These are phyloP conservation scores for Aspergillus clavatus DNA, from an alignment of 2,329 filamentous ascomycete genomes.

Conservation along the genomic window DNA sequence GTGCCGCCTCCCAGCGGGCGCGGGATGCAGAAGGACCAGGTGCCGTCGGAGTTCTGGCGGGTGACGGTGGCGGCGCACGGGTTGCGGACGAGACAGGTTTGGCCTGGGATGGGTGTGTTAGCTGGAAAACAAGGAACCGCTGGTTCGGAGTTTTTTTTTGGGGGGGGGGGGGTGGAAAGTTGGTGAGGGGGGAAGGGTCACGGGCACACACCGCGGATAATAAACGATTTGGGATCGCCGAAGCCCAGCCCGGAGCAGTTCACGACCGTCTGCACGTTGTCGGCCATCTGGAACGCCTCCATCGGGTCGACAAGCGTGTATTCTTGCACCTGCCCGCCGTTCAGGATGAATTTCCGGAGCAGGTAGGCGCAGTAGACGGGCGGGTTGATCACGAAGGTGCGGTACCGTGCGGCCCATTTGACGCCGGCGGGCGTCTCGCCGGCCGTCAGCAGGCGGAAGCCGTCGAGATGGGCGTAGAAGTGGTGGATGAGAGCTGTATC, in stretches of 20 bases:
- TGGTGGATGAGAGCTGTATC: conserved; percentile 22
- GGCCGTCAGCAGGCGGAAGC: conserved; percentile 28
- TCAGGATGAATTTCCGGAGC: conserved; percentile 37
- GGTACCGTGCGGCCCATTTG: conserved; percentile 40
- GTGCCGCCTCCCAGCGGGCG: conserved; percentile 60
- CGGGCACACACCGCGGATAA: conserved; percentile 36
- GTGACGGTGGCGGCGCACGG: conserved; percentile 49
- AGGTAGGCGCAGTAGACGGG: conserved; percentile 42
- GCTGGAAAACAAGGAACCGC: not conserved
- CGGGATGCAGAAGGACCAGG: conserved; percentile 60
- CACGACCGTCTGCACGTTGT: conserved; percentile 35
- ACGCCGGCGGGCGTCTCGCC: conserved; percentile 32
- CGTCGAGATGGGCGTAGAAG: conserved; percentile 31
- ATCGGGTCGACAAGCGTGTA: conserved; percentile 25
- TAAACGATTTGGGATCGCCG: conserved; percentile 38
- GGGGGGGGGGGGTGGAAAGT: no score
- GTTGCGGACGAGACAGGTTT: conserved; percentile 47
- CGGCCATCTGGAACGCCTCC: conserved; percentile 37
- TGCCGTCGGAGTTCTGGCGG: conserved; percentile 58
- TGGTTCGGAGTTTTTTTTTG: no score
- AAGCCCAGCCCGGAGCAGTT: conserved; percentile 46
- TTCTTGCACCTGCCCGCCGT: conserved; percentile 31
- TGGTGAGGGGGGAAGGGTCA: no score
- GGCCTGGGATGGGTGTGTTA: conserved; percentile 26
- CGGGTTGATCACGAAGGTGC: conserved; percentile 41